Evolutionary conservation across 2,329 filamentous ascomycete genomes (phyloP).

Genomic region (Cladosporium phlei): DNA sequence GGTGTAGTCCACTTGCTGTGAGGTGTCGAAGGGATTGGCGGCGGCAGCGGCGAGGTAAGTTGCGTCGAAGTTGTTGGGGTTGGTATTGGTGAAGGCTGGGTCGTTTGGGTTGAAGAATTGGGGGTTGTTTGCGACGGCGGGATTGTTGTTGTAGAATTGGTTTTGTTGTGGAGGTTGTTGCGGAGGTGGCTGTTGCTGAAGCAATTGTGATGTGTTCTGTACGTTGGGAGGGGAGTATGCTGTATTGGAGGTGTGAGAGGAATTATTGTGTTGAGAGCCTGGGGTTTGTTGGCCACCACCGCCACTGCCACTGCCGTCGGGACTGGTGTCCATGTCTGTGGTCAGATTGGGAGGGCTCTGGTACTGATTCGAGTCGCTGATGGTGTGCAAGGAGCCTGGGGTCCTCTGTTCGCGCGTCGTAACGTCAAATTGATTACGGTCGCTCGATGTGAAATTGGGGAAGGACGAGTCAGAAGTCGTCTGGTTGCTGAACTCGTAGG

Average conservation of each 20-base stretch:
- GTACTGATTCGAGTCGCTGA: slow-evolving; percentile 15
- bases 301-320: slow-evolving; percentile 22
- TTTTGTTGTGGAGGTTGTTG: slow-evolving; percentile 5
- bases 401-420: slow-evolving; percentile 24
- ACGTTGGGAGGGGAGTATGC: slow-evolving; percentile 25
- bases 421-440: slow-evolving; percentile 19
- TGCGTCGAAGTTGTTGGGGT: slow-evolving; percentile 11
- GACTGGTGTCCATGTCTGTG: slow-evolving; percentile 29
- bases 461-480: slow-evolving; percentile 1
- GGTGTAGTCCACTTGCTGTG: slow-evolving; percentile 1
- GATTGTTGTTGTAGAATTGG: background rate
- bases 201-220: slow-evolving; percentile 13
- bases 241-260: slow-evolving; percentile 25
- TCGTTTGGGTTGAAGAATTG: slow-evolving; percentile 16
- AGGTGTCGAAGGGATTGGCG: slow-evolving; percentile 10
- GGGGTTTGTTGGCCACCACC: slow-evolving; percentile 24
- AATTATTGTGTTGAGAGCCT: slow-evolving; percentile 23
- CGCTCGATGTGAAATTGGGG: background rate
- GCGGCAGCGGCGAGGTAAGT: slow-evolving; percentile 22
- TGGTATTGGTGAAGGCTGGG: slow-evolving; percentile 13
- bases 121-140: slow-evolving; percentile 12
- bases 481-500: background rate
- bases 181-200: slow-evolving; percentile 8
- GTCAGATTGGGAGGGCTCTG: slow-evolving; percentile 20
- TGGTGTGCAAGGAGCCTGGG: slow-evolving; percentile 20